phyloP scores from a whole-genome alignment of 257 asterid species.

The Ophiorrhiza pumila region DNA sequence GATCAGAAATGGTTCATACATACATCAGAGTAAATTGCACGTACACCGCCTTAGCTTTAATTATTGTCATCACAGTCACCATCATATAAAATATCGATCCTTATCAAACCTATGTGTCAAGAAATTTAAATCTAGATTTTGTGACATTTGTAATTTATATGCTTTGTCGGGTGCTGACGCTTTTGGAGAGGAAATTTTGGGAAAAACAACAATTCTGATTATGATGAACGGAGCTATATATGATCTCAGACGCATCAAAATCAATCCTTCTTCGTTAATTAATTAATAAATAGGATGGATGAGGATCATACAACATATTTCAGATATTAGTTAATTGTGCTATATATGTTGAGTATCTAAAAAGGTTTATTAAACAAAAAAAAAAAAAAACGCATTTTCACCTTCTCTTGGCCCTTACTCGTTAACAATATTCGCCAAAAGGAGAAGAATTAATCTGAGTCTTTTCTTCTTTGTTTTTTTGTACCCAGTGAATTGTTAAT shows the following conservation, averaged over 20 bases:
- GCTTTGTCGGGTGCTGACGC: slow-evolving; percentile 20
- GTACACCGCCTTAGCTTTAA: slow-evolving; percentile 7
- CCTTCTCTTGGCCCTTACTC: slow-evolving; percentile 4
- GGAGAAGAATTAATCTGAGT: too few relatives aligned
- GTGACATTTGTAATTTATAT: slow-evolving; percentile 8
- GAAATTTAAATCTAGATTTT: neutral
- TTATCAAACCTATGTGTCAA: slow-evolving; percentile 12
- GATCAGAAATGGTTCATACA: slow-evolving; percentile 15
- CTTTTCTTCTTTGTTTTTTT: neutral
- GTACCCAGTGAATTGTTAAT: neutral
- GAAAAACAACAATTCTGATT: slow-evolving; percentile 9
- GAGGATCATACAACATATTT: neutral
- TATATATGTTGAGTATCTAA: too few relatives aligned
- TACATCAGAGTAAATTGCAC: slow-evolving; percentile 6
- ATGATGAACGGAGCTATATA: slow-evolving; percentile 27
- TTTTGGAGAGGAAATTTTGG: neutral
- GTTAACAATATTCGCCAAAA: neutral
- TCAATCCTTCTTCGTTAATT: slow-evolving; percentile 31
- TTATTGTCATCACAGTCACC: slow-evolving; percentile 14
- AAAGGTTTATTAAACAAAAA: too few relatives aligned
- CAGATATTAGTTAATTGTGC: too few relatives aligned
- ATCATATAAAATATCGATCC: neutral
- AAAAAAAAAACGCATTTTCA: neutral
- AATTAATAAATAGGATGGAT: neutral
- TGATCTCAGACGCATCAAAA: slow-evolving; percentile 78